A percentile compares a stretch with the other conserved stretches of the same genome.
Evolutionary conservation across 228 moss, liverwort and hornwort species (phyloP).

Genomic region (Sphagnum magellanicum): DNA sequence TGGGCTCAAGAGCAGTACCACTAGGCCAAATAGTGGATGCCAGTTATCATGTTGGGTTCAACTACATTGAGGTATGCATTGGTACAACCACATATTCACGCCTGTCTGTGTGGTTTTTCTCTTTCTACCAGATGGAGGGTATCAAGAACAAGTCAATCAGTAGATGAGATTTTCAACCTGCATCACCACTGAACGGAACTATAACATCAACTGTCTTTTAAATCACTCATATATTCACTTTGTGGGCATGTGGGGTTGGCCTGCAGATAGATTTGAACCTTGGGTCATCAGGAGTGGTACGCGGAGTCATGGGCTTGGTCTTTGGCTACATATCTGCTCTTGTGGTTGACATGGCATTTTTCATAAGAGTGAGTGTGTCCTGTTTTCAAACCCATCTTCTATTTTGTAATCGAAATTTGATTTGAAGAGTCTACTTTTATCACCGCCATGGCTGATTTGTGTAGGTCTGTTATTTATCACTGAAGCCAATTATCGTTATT

Average conservation of each 20-base stretch:
- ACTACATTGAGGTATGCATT: slow-evolving; percentile 53
- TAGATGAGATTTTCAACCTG: no score
- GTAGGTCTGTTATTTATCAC: neutral
- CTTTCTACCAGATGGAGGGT: no score
- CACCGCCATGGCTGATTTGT: neutral
- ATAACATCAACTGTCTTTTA: no score
- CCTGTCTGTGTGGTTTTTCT: no score
- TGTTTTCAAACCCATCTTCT: neutral
- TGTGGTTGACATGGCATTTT: slow-evolving; percentile 66
- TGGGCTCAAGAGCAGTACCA: slow-evolving; percentile 51
- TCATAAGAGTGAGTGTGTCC: slow-evolving; percentile 39
- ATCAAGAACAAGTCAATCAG: no score
- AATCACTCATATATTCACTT: neutral
- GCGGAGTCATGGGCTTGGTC: slow-evolving; percentile 57
- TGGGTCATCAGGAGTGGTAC: slow-evolving; percentile 65
- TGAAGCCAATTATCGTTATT: neutral
- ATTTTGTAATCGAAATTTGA: neutral
- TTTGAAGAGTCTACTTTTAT: neutral
- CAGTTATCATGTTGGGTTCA: slow-evolving; percentile 59
- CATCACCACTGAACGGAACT: no score
- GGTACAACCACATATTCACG: neutral
- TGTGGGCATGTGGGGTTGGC: slow-evolving; percentile 10
- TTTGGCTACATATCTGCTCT: slow-evolving; percentile 69
- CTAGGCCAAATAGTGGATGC: slow-evolving; percentile 59
- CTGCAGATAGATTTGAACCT: slow-evolving; percentile 62